Evolutionary conservation across 495 filamentous ascomycete genomes (phyloP).

Genomic region (Trichoderma virens): DNA sequence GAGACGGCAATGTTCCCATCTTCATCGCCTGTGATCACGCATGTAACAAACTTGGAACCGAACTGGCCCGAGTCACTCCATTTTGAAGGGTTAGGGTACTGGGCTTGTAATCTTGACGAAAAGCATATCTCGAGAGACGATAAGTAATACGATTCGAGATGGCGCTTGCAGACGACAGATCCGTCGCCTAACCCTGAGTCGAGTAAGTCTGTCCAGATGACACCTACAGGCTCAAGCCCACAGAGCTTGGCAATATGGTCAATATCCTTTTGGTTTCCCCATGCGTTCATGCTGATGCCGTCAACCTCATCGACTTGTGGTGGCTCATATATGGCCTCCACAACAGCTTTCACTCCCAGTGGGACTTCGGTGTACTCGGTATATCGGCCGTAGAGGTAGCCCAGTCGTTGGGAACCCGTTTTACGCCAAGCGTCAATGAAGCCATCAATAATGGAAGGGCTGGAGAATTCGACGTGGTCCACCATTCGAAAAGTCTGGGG

Average conservation of each 20-base stretch:
- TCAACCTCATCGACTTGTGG: constrained; percentile 89
- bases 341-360: constrained; percentile 88
- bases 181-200: constrained; percentile 76
- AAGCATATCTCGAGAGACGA: constrained; percentile 90
- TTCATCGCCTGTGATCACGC: constrained; percentile 86
- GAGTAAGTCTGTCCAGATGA: constrained; percentile 90
- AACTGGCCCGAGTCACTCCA: constrained; percentile 95
- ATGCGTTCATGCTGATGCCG: constrained; percentile 77
- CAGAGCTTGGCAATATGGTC: constrained; percentile 76
- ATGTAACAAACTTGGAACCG: constrained; percentile 95
- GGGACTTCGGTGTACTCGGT: constrained; percentile 90
- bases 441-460: constrained; percentile 70
- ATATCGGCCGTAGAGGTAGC: constrained; percentile 87
- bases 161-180: constrained; percentile 85
- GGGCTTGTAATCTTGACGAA: constrained; percentile 76
- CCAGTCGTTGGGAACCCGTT: constrained; percentile 70
- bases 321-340: constrained; percentile 96
- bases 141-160: constrained; percentile 90
- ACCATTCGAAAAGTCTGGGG: constrained; percentile 96
- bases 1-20: constrained; percentile 81
- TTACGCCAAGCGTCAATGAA: constrained; percentile 87
- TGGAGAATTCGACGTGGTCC: constrained; percentile 94
- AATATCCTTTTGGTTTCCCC: constrained; percentile 79
- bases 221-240: constrained; percentile 81
- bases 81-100: constrained; percentile 83